Evolutionary conservation across 805 yeast genomes (phyloP).

Genomic region (Candida insectalens): DNA sequence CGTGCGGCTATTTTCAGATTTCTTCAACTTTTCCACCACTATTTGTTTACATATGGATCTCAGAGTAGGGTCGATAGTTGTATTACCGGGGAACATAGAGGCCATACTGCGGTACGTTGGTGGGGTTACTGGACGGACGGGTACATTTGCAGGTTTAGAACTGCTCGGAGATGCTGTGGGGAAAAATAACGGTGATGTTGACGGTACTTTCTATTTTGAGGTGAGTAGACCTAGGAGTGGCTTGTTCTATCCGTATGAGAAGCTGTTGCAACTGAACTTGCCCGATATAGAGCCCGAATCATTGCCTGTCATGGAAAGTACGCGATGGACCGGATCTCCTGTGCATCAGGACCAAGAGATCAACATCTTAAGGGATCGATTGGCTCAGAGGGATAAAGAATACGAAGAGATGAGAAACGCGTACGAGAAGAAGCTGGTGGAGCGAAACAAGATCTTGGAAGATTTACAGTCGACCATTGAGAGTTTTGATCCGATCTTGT

Average conservation of each 20-base stretch:
- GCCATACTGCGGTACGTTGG: constrained; percentile 71
- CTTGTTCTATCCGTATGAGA: constrained; percentile 55
- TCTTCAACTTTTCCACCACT: too few relatives aligned
- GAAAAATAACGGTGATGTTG: constrained; percentile 76
- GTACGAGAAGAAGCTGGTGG: constrained; percentile 26
- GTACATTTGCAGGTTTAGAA: constrained; percentile 83
- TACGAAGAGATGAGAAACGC: constrained; percentile 4
- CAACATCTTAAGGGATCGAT: background rate
- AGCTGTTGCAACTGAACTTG: constrained; percentile 18
- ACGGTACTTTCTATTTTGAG: constrained; percentile 60
- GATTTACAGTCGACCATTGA: constrained; percentile 39
- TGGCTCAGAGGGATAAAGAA: background rate
- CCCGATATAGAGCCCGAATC: background rate
- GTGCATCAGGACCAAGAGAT: background rate
- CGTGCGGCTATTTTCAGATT: too few relatives aligned
- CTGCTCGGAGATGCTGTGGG: constrained; percentile 68
- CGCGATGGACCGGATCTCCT: too few relatives aligned
- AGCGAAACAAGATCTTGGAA: constrained; percentile 33
- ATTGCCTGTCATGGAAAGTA: background rate
- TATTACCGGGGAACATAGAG: constrained; percentile 24
- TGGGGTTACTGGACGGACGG: constrained; percentile 57
- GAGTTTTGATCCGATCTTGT: constrained; percentile 37
- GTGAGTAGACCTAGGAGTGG: constrained; percentile 63
- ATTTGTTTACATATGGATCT: background rate
- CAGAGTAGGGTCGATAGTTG: background rate